These are phyloP conservation scores for Cnidoscolus chayamansa DNA, from an alignment of 441 rosid species.

Conservation along the genomic window DNA sequence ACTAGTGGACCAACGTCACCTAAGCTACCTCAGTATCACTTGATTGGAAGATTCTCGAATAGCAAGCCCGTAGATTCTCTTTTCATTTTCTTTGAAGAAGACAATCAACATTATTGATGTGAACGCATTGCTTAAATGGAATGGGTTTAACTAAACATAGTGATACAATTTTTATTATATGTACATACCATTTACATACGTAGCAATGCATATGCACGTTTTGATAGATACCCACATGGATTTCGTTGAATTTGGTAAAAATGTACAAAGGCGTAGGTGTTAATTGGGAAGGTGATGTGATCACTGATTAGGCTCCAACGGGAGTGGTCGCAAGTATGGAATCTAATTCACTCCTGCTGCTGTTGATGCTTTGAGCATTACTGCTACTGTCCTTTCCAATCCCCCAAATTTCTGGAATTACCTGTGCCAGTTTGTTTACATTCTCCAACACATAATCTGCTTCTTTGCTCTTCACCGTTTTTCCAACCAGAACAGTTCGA, in stretches of 20 bases:
- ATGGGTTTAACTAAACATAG: no score
- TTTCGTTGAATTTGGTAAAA: not conserved
- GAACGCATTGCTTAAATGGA: no score
- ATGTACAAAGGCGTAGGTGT: not conserved
- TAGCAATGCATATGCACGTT: not conserved
- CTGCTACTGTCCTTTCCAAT: constrained; percentile 27
- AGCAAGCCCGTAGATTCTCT: not conserved
- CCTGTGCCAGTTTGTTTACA: constrained; percentile 43
- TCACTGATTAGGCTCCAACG: constrained; percentile 34
- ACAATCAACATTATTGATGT: no score
- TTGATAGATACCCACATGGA: not conserved
- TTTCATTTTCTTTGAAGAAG: no score
- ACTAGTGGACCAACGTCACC: not conserved
- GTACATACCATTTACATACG: not conserved
- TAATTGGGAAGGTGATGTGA: not conserved
- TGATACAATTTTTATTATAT: not conserved
- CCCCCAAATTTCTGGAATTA: constrained; percentile 68
- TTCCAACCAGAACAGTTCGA: constrained; percentile 70
- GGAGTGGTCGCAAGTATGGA: constrained; percentile 27
- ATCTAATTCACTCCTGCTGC: constrained; percentile 47
- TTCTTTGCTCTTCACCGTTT: constrained; percentile 48
- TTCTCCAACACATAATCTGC: constrained; percentile 61
- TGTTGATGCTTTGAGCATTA: constrained; percentile 33
- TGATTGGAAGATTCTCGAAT: not conserved
- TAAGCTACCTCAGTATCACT: no score